phyloP scores from a whole-genome alignment of 495 filamentous ascomycete genomes.

The Penicillium riverlandense region DNA sequence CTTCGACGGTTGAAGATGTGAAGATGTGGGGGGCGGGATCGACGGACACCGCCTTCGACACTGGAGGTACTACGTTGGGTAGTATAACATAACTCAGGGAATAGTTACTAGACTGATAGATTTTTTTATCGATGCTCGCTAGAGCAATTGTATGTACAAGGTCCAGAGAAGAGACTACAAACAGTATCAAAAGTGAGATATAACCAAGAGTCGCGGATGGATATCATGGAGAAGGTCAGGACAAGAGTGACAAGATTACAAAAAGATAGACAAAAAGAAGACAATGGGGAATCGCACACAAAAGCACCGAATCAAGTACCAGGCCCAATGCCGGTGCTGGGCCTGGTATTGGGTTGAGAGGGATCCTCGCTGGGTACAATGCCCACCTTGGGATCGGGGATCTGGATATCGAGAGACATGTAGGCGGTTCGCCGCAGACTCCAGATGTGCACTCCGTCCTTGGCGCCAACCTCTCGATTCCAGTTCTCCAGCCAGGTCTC shows the following conservation, averaged over 20 bases:
- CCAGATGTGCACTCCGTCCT: constrained; percentile 61
- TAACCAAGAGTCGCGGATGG: constrained; percentile 14
- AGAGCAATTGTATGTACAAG: too few species aligned
- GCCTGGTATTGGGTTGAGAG: constrained; percentile 33
- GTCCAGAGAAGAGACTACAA: constrained; percentile 1
- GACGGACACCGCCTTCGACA: constrained; percentile 15
- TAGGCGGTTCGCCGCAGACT: constrained; percentile 77
- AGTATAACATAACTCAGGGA: too few species aligned
- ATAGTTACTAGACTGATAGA: too few species aligned
- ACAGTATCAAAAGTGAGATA: neutral
- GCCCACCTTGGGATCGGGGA: constrained; percentile 69
- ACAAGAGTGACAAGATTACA: constrained; percentile 9
- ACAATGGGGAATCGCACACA: neutral
- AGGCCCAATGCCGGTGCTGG: constrained; percentile 25
- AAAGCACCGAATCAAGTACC: constrained; percentile 6
- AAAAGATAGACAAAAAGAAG: constrained; percentile 11
- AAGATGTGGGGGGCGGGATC: constrained; percentile 12
- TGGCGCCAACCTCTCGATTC: constrained; percentile 58
- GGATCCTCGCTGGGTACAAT: constrained; percentile 34
- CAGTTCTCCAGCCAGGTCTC: constrained; percentile 76
- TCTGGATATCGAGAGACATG: constrained; percentile 82
- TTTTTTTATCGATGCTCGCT: too few species aligned
- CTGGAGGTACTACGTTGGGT: too few species aligned
- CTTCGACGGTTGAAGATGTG: neutral
- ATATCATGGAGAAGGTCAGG: constrained; percentile 22